These are phyloP conservation scores for Phytopythium cucurbitacearum DNA, from an alignment of 352 stramenopile species.

Conservation along the genomic window DNA sequence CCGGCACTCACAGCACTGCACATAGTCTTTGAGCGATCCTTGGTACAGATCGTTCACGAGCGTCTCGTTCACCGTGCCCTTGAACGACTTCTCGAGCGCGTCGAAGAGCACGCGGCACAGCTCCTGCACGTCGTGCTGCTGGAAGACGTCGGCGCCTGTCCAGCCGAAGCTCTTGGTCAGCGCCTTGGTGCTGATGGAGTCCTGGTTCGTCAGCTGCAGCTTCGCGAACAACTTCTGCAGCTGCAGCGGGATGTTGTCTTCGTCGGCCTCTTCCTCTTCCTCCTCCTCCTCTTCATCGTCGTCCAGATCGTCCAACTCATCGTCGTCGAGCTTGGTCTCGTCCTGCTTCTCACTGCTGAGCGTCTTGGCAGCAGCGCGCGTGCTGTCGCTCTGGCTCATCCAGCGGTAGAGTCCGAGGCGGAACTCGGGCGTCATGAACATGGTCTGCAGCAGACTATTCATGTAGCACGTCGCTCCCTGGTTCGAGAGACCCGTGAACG, in stretches of 20 bases:
- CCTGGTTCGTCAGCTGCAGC: constrained; percentile 74
- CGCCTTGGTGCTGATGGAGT: constrained; percentile 75
- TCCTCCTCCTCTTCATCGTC: constrained; percentile 18
- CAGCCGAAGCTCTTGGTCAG: constrained; percentile 92
- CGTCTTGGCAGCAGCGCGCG: constrained; percentile 7
- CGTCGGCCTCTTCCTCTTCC: constrained; percentile 51
- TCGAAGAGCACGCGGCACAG: constrained; percentile 90
- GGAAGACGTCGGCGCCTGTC: constrained; percentile 84
- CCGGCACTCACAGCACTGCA: constrained; percentile 79
- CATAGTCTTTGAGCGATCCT: constrained; percentile 85
- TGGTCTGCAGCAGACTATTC: constrained; percentile 90
- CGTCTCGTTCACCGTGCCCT: constrained; percentile 81
- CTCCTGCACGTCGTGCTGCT: constrained; percentile 92
- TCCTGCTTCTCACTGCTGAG: not conserved
- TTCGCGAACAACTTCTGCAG: constrained; percentile 92
- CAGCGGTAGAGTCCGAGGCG: constrained; percentile 79
- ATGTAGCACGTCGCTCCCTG: constrained; percentile 93
- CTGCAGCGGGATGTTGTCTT: constrained; percentile 85
- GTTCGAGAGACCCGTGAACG: constrained; percentile 83
- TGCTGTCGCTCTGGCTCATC: constrained; percentile 4
- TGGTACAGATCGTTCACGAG: constrained; percentile 88
- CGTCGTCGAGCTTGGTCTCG: constrained; percentile 7
- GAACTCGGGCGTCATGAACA: constrained; percentile 90
- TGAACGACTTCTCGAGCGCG: constrained; percentile 85
- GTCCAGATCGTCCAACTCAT: constrained; percentile 7